Evolutionary conservation across 768 basidiomycete species (phyloP).

Genomic region (Rhizopogon vinicolor): DNA sequence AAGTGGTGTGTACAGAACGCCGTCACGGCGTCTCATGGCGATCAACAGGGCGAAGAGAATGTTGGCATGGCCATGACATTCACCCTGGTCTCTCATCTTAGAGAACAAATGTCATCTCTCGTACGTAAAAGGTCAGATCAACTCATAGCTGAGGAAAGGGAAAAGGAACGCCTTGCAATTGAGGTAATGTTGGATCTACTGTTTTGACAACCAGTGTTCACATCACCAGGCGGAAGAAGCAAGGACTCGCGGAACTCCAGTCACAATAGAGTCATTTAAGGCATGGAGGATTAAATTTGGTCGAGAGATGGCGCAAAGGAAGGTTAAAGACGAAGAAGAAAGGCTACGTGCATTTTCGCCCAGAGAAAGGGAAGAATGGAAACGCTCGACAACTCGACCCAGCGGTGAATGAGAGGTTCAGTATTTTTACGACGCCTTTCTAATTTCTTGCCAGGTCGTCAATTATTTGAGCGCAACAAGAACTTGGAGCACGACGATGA

Average conservation of each 20-base stretch:
- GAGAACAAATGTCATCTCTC: slow-evolving; percentile 68
- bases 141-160: slow-evolving; percentile 55
- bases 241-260: slow-evolving; percentile 86
- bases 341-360: slow-evolving; percentile 60
- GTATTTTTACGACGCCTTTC: neutral
- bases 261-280: slow-evolving; percentile 77
- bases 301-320: slow-evolving; percentile 54
- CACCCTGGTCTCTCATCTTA: slow-evolving; percentile 80
- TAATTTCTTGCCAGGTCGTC: slow-evolving; percentile 59
- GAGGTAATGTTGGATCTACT: slow-evolving; percentile 49
- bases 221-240: slow-evolving; percentile 73
- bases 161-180: slow-evolving; percentile 67
- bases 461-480: slow-evolving; percentile 84
- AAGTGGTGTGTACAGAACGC: slow-evolving; percentile 19
- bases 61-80: slow-evolving; percentile 98
- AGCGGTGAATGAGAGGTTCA: slow-evolving; percentile 48
- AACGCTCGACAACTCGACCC: slow-evolving; percentile 53
- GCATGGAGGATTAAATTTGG: slow-evolving; percentile 81
- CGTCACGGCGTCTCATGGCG: neutral
- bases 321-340: slow-evolving; percentile 74
- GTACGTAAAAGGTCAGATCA: slow-evolving; percentile 56
- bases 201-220: neutral
- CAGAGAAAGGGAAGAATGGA: slow-evolving; percentile 86
- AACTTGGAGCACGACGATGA: slow-evolving; percentile 73
- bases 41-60: slow-evolving; percentile 70